These are phyloP conservation scores for Eutypa lata DNA, from an alignment of 2,329 filamentous ascomycete species.

Conservation along the genomic window DNA sequence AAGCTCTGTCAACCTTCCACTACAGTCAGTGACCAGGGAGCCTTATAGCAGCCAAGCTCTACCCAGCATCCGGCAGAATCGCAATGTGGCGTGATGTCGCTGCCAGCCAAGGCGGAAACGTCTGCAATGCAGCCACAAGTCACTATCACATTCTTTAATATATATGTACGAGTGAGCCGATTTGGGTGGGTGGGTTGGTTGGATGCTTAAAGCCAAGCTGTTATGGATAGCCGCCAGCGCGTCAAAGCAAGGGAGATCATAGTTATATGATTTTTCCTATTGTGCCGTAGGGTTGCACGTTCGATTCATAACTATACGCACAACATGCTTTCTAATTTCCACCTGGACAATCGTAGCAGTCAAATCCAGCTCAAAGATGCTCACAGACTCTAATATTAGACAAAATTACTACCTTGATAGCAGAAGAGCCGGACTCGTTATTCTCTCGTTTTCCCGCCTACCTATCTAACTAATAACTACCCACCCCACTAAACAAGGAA, in stretches of 20 bases:
- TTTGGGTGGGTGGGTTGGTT: no score
- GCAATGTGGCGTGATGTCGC: neutral
- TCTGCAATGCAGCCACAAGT: neutral
- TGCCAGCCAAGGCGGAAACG: neutral
- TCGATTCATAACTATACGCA: neutral
- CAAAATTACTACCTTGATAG: neutral
- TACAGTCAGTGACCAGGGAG: no score
- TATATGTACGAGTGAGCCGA: neutral
- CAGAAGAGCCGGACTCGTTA: no score
- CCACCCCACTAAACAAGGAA: neutral
- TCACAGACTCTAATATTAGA: neutral
- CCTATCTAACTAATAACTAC: neutral
- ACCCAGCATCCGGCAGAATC: neutral
- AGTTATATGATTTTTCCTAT: neutral
- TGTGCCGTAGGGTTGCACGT: neutral
- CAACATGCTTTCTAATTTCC: neutral
- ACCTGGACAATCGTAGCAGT: neutral
- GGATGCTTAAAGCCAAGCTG: neutral
- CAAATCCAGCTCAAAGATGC: neutral
- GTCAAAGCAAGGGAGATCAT: neutral
- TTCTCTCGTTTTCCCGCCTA: neutral
- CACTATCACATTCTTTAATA: neutral
- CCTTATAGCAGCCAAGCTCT: no score
- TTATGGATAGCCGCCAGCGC: constrained; percentile 1
- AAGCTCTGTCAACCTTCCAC: no score